Evolutionary conservation across 495 filamentous ascomycete genomes (phyloP).

Genomic region (Chlorociboria aeruginascens): DNA sequence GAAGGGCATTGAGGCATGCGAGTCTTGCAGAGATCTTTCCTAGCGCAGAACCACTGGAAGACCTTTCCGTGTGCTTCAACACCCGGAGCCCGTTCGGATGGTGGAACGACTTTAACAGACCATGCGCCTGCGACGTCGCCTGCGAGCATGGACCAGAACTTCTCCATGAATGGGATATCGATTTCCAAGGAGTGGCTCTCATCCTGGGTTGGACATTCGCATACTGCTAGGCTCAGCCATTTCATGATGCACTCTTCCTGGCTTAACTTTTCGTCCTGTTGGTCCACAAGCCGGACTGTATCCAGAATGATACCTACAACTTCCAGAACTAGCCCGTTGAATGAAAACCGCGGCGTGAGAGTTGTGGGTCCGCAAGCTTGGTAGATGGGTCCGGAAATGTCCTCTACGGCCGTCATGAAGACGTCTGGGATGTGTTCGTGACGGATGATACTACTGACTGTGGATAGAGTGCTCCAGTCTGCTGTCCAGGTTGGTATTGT

Average conservation of each 20-base stretch:
- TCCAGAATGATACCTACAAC: neutral
- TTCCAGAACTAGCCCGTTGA: neutral
- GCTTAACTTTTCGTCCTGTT: neutral
- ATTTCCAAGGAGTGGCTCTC: neutral
- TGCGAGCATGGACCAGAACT: conserved; percentile 1
- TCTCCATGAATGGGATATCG: neutral
- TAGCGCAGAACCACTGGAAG: neutral
- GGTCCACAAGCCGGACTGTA: neutral
- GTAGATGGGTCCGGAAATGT: neutral
- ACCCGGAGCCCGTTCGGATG: neutral
- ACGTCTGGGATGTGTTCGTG: neutral
- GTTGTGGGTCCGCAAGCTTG: neutral
- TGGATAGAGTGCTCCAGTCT: neutral
- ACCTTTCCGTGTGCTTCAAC: neutral
- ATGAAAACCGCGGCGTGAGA: neutral
- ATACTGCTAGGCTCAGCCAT: neutral
- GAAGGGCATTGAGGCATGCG: neutral
- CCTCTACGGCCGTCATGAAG: neutral
- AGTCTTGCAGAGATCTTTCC: neutral
- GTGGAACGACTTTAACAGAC: neutral
- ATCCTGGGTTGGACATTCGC: neutral
- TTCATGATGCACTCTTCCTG: neutral
- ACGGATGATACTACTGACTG: neutral
- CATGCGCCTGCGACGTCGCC: conserved; percentile 1
- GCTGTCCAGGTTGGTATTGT: neutral